A percentile compares a stretch with the other conserved stretches of the same genome.
phyloP scores from a whole-genome alignment of 176 grass and related monocot genomes.

The Oryza meyeriana region DNA sequence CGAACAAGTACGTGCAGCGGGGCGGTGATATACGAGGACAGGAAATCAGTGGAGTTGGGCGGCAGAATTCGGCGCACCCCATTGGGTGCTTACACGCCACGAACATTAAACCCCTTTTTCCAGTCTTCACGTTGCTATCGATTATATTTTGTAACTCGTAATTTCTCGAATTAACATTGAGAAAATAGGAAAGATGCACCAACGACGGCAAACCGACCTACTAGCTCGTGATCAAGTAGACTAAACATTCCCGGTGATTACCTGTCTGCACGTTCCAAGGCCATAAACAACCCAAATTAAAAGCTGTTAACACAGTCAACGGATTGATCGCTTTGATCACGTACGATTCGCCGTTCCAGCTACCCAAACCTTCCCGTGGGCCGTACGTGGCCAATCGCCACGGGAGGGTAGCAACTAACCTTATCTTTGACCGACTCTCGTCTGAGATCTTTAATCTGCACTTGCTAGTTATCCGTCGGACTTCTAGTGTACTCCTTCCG shows the following conservation, averaged over 20 bases:
- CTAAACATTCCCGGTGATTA: background rate
- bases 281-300: background rate
- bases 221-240: background rate
- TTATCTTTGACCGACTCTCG: background rate
- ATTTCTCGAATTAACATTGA: too few species aligned
- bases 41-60: background rate
- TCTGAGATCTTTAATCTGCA: background rate
- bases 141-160: background rate
- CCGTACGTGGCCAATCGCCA: background rate
- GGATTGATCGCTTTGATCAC: background rate
- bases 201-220: background rate
- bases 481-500: background rate
- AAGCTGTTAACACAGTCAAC: background rate
- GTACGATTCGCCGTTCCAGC: background rate
- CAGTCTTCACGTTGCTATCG: background rate
- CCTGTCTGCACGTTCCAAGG: conserved; percentile 1
- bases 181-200: background rate
- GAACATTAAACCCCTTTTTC: background rate
- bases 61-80: too few species aligned
- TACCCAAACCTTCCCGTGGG: background rate
- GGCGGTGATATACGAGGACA: background rate
- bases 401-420: background rate
- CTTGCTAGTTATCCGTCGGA: background rate
- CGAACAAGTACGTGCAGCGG: background rate
- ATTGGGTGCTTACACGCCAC: background rate